Conservation (phyloP, 257 asterid genomes). For the Penstemon newberryi region DNA sequence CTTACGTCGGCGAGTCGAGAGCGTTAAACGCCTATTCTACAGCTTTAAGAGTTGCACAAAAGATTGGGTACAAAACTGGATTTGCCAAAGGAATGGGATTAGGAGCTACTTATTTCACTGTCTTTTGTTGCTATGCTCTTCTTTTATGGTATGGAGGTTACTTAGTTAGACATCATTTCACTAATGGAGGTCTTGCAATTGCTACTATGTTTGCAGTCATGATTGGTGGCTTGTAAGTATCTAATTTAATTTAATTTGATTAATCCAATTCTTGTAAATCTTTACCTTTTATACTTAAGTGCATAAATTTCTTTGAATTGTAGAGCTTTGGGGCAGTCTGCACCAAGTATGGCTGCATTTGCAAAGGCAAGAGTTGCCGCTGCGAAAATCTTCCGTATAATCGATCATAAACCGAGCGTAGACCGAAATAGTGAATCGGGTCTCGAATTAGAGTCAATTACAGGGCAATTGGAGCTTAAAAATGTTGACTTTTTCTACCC, state of each 20-base stretch:
- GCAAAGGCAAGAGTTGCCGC: conserved; percentile 96
- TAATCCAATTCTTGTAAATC: background rate
- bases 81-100: conserved; percentile 77
- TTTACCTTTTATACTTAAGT: background rate
- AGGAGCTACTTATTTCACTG: conserved; percentile 89
- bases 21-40: conserved; percentile 77
- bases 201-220: conserved; percentile 92
- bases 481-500: conserved; percentile 72
- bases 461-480: conserved; percentile 75
- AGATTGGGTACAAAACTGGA: conserved; percentile 72
- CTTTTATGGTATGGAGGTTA: conserved; percentile 93
- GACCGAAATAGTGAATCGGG: conserved; percentile 58
- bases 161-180: conserved; percentile 76
- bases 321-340: conserved; percentile 88
- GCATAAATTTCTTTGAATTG: background rate
- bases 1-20: conserved; percentile 85
- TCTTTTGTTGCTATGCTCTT: conserved; percentile 86
- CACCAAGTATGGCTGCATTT: conserved; percentile 87
- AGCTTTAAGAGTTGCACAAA: conserved; percentile 66
- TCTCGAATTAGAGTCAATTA: conserved; percentile 60
- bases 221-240: conserved; percentile 96
- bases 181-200: conserved; percentile 92
- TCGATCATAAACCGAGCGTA: conserved; percentile 73
- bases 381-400: conserved; percentile 70
- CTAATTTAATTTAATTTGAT: background rate